A percentile compares a stretch with the other conserved stretches of the same genome.
Conservation (phyloP, 2,329 filamentous ascomycete species). For the Didymella pinodella region DNA sequence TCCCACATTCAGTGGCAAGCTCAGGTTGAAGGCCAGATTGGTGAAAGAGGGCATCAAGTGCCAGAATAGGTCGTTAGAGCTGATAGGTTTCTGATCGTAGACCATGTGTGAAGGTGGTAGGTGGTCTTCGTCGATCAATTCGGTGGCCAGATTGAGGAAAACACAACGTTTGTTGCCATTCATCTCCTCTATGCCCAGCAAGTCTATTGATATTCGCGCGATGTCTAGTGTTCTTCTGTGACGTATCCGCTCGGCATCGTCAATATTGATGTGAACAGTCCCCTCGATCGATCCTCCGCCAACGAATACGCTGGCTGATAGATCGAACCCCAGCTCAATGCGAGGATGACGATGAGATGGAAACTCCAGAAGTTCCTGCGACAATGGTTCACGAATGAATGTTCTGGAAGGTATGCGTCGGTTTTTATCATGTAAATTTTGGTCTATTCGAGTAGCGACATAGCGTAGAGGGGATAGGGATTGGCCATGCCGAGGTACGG, state of each 20-base stretch:
- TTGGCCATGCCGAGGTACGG: conserved; percentile 56
- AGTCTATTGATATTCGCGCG: conserved; percentile 59
- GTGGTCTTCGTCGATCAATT: conserved; percentile 59
- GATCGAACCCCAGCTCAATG: conserved; percentile 58
- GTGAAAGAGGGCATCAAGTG: conserved; percentile 57
- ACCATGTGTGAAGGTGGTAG: conserved; percentile 61
- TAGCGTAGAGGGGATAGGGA: conserved; percentile 54
- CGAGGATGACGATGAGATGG: conserved; percentile 59
- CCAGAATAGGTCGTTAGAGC: conserved; percentile 56
- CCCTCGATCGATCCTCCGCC: conserved; percentile 64
- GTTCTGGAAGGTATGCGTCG: conserved; percentile 58
- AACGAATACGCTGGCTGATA: conserved; percentile 62
- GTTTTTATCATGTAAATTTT: conserved; percentile 54
- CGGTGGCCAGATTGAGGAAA: conserved; percentile 61
- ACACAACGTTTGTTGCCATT: conserved; percentile 55
- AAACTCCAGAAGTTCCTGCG: conserved; percentile 59
- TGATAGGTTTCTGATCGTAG: conserved; percentile 52
- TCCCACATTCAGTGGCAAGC: conserved; percentile 62
- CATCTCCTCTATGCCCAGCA: conserved; percentile 63
- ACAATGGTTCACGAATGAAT: conserved; percentile 56
- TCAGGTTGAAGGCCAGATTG: conserved; percentile 61
- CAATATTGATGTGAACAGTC: conserved; percentile 57
- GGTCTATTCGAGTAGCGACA: conserved; percentile 51
- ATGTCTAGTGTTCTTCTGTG: conserved; percentile 57
- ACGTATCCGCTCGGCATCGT: conserved; percentile 56